Percentiles rank a stretch among this genome's conserved stretches.
phyloP scores from a whole-genome alignment of 176 grass and related monocot genomes.

The Urochloa ruziziensis region DNA sequence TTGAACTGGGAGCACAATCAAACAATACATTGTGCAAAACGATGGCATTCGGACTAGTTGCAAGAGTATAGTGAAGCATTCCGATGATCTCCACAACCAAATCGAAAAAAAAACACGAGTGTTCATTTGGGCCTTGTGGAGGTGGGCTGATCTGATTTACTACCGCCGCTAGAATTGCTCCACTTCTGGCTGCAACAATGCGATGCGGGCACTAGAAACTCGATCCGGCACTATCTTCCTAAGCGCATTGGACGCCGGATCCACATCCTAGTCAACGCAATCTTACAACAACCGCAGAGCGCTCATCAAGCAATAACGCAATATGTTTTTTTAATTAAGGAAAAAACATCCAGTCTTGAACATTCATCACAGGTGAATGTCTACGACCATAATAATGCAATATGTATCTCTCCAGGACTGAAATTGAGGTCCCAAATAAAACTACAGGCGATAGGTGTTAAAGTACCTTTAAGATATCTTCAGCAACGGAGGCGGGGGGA shows the following conservation, averaged over 20 bases:
- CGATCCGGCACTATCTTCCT: background rate
- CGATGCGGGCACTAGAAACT: background rate
- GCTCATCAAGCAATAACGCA: background rate
- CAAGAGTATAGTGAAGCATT: background rate
- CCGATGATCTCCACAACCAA: background rate
- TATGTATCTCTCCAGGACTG: too few relatives aligned
- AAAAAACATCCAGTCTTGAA: too few relatives aligned
- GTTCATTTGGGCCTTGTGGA: background rate
- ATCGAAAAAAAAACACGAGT: background rate
- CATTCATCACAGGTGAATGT: too few relatives aligned
- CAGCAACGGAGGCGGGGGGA: too few relatives aligned
- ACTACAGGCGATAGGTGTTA: too few relatives aligned
- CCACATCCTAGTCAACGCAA: background rate
- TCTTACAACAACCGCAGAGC: background rate
- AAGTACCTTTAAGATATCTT: too few relatives aligned
- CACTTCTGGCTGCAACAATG: background rate
- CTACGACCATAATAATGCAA: too few relatives aligned
- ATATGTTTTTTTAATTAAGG: too few relatives aligned
- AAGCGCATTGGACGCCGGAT: background rate
- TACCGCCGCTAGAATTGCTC: background rate
- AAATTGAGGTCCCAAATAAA: too few relatives aligned
- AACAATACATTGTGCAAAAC: background rate
- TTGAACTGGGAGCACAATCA: background rate
- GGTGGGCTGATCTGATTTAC: background rate
- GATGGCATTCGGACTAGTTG: background rate